Conservation (phyloP, 441 rosid genomes). For the Adansonia madagascariensis region DNA sequence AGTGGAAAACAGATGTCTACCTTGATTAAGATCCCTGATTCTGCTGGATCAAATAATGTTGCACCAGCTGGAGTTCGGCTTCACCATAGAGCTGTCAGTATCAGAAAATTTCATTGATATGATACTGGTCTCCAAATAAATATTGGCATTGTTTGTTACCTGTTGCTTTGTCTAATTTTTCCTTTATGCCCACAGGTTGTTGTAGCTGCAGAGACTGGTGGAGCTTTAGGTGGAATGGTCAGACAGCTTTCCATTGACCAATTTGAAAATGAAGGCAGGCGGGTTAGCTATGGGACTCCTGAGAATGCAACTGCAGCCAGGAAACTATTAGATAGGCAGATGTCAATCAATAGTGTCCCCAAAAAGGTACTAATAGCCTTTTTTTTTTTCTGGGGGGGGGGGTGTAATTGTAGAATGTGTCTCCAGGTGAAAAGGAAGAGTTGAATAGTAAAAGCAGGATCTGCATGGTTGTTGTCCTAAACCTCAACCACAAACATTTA, state of each 20-base stretch:
- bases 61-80: slow-evolving; percentile 84
- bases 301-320: slow-evolving; percentile 96
- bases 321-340: slow-evolving; percentile 91
- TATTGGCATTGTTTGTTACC: slow-evolving; percentile 22
- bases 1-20: slow-evolving; percentile 78
- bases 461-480: background rate
- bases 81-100: slow-evolving; percentile 95
- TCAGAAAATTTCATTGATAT: slow-evolving; percentile 11
- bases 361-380: slow-evolving; percentile 63
- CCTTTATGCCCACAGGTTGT: slow-evolving; percentile 69
- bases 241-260: slow-evolving; percentile 95
- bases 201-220: slow-evolving; percentile 95
- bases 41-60: slow-evolving; percentile 62
- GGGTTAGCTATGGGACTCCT: slow-evolving; percentile 95
- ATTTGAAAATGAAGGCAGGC: slow-evolving; percentile 97
- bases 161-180: slow-evolving; percentile 22
- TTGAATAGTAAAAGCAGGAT: slow-evolving; percentile 16
- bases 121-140: slow-evolving; percentile 21
- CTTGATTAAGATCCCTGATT: slow-evolving; percentile 72
- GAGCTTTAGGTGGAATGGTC: slow-evolving; percentile 98
- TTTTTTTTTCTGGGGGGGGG: background rate
- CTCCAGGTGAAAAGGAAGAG: background rate
- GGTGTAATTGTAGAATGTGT: background rate
- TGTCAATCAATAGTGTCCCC: slow-evolving; percentile 92
- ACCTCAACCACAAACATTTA: background rate